Evolutionary conservation across 148 eudicot genomes (phyloP), one percentile per base, ranked within the genome.

Genomic region (Chenopodium quinoa): DNA sequence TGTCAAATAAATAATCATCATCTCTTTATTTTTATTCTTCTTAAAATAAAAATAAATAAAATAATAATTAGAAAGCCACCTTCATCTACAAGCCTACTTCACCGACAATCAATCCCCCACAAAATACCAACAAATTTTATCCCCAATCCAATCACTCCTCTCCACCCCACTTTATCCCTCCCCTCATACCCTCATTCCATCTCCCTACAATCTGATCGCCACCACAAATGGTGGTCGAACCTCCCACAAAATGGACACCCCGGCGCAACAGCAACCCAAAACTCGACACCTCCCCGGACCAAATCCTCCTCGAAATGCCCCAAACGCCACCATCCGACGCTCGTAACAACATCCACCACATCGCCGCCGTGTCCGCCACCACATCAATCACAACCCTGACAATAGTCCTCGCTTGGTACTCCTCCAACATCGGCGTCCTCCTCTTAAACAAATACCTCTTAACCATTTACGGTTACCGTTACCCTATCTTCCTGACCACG

Each of bases 391-490:
- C 86, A 6, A 94, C 98, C n/a, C 88, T 90, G 4, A 17, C 75
- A 20, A 86, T 89, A 40, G 86, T 94, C 72, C 89, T 88, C 4
- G 84, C 98, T 1, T 92, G 97, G 94, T 92, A 94, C 86, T 71
- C 90, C n/a, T 91, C 93, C n/a, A 93, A 93, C 85, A 93, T 93
- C 12, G 98, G 98, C 0, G 97, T 94, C 0, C 88, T 94, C 2
- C 79, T 94, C 4, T 87, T 94, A 14, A 94, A 94, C 90, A 94
- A 94, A 82, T 94, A 92, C 85, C 91, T 94, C 22, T 90, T 94
- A 74, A 86, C 90, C 62, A 77, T 86, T 79, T 92, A 94, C 52
- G 97, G 97, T 40, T 94, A 80, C 79, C 86, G 91, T 0, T 94
- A 89, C 88, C 98, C 98, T 0, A 94, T 94, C 78, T 94, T 94